Conservation (phyloP, 805 yeast genomes). For the Starmerella potacharoeniae region DNA sequence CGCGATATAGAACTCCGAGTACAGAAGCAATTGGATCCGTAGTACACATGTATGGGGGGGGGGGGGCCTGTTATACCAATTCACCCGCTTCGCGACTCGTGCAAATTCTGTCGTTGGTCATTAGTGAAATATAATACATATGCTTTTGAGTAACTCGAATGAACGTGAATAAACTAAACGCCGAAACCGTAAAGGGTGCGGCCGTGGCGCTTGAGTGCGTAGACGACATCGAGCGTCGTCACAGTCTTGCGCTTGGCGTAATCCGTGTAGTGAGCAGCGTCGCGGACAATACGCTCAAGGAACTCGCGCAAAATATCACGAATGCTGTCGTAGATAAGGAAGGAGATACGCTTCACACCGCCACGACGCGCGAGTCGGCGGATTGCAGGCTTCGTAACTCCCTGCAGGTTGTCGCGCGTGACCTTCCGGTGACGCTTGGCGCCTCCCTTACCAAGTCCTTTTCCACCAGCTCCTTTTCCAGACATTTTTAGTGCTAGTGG, state of each 20-base stretch:
- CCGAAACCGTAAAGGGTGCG: conserved; percentile 99
- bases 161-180: conserved; percentile 44
- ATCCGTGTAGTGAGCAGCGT: conserved; percentile 98
- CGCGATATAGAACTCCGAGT: not conserved
- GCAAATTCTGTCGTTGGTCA: no score
- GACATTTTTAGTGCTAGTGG: conserved; percentile 44
- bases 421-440: conserved; percentile 99
- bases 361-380: conserved; percentile 99
- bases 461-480: conserved; percentile 99
- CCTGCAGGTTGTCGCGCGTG: conserved; percentile 98
- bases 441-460: conserved; percentile 99
- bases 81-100: no score
- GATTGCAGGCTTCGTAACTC: conserved; percentile 99
- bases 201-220: conserved; percentile 99
- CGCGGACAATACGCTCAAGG: conserved; percentile 96
- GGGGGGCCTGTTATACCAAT: no score
- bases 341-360: conserved; percentile 99
- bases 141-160: not conserved
- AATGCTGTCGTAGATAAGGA: conserved; percentile 96
- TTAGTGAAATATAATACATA: no score
- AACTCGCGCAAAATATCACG: conserved; percentile 92
- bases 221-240: conserved; percentile 95
- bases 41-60: no score
- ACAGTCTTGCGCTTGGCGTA: conserved; percentile 99
- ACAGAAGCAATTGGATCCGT: not conserved